Evolutionary conservation across 441 rosid species (phyloP).

Genomic region (Sinapis alba): DNA sequence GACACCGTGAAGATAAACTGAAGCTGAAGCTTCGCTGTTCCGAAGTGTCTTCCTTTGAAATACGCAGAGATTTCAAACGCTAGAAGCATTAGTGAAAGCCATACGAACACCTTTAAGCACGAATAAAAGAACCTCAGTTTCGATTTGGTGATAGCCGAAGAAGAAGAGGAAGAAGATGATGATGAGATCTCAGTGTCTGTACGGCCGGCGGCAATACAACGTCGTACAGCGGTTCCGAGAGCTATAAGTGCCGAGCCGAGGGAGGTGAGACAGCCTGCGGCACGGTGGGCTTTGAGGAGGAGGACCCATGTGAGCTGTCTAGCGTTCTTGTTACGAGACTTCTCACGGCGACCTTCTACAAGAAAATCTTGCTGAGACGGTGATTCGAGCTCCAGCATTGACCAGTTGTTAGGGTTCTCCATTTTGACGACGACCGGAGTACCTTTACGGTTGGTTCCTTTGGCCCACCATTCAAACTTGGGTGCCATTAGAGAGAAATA

Average conservation of each 20-base stretch:
- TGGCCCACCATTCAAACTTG: conserved; percentile 82
- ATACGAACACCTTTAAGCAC: conserved; percentile 66
- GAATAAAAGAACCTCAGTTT: conserved; percentile 53
- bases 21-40: conserved; percentile 57
- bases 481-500: conserved; percentile 55
- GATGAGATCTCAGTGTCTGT: conserved; percentile 50
- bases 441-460: conserved; percentile 64
- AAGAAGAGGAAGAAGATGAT: not conserved
- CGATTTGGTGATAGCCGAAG: not conserved
- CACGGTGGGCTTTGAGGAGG: conserved; percentile 85
- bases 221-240: conserved; percentile 63
- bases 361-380: conserved; percentile 80
- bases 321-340: conserved; percentile 77
- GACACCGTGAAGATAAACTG: conserved; percentile 30
- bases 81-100: conserved; percentile 61
- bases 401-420: conserved; percentile 98
- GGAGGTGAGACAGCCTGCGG: conserved; percentile 89
- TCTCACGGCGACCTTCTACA: conserved; percentile 44
- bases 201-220: conserved; percentile 68
- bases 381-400: conserved; percentile 84
- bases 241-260: conserved; percentile 63
- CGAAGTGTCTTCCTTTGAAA: conserved; percentile 82
- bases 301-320: conserved; percentile 97
- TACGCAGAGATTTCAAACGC: conserved; percentile 74
- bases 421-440: conserved; percentile 93